Percentiles rank a stretch among this genome's conserved stretches.
Conservation (phyloP, 2,329 filamentous ascomycete genomes). For the Metarhizium album region DNA sequence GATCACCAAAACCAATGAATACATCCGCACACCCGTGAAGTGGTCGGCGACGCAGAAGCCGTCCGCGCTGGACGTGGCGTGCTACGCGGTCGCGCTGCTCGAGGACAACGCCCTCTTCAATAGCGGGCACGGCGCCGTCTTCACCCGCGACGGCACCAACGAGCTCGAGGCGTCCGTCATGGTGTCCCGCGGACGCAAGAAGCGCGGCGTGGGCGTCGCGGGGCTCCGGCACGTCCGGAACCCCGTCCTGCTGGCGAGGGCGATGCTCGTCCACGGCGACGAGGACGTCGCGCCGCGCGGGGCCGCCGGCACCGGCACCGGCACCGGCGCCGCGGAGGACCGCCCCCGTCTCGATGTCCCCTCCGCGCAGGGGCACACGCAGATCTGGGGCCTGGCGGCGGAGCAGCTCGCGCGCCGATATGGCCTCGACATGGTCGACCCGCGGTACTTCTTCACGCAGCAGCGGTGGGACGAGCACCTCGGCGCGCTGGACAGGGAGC, state of each 20-base stretch:
- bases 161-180: conserved; percentile 83
- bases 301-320: conserved; percentile 13
- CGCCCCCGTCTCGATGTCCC: conserved; percentile 30
- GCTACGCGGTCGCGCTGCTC: conserved; percentile 62
- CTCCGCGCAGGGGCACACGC: conserved; percentile 57
- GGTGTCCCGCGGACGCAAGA: conserved; percentile 62
- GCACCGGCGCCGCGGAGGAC: background rate
- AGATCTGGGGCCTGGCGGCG: conserved; percentile 56
- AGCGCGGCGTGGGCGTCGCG: conserved; percentile 70
- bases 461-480: conserved; percentile 69
- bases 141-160: conserved; percentile 71
- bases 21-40: conserved; percentile 28
- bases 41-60: conserved; percentile 21
- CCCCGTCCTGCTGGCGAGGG: conserved; percentile 62
- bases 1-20: conserved; percentile 34
- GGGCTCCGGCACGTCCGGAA: conserved; percentile 65
- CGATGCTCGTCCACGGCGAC: conserved; percentile 59
- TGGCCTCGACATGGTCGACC: conserved; percentile 59
- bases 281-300: conserved; percentile 38
- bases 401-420: conserved; percentile 58
- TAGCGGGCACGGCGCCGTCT: conserved; percentile 72
- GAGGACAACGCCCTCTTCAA: conserved; percentile 82
- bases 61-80: conserved; percentile 61
- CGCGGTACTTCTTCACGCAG: conserved; percentile 69
- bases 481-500: conserved; percentile 43